Base-by-base conservation (phyloP, 805 yeast genomes). In the Myxozyma sirexii region DNA sequence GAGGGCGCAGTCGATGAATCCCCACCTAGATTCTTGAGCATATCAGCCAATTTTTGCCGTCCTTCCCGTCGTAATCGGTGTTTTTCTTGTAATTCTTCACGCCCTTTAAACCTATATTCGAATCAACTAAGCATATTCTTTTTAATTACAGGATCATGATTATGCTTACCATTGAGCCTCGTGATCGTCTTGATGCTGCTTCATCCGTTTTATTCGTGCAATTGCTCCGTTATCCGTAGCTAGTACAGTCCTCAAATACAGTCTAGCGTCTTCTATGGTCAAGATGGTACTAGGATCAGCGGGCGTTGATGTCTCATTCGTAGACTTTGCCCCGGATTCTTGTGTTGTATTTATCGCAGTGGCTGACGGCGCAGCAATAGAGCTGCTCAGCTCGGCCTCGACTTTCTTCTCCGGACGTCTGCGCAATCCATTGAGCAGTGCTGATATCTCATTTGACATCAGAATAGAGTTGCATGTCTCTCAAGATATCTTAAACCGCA, bases 111-210 rank as follows among this genome's bases (percentile, higher is more conserved):
- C 65, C 65, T 62, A 37, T 8, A 21, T 12, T 8, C 21, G 15
- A 17, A 13, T 19, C 2, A 21, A 19, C n/a, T 17, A 6, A 27
- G 29, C 21, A n/a, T n/a, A n/a, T n/a, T n/a, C n/a, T n/a, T n/a
- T n/a, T n/a, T n/a, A n/a, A n/a, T n/a, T 29, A 29, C 10, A 29
- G 10, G 33, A 29, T 29, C 10, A 6, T 29, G 33, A 10, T 10
- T 29, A 7, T 7, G 10, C 33, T 29, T 21, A 60, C 66, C 66
- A 62, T 47, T 48, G 60, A 37, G 37, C 43, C 29, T 62, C 66
- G 31, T 62, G 64, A 5, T 48, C 62, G 13, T 60, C 59, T 26
- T 62, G 66, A 24, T 62, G 60, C 23, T 51, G 33, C 39, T 43
- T 29, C 59, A 61, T 48, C 7, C 41, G 43, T 37, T 33, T 44